These are phyloP conservation scores for Urochloa ruziziensis DNA, from an alignment of 176 grass and related monocot species.

Conservation along the genomic window DNA sequence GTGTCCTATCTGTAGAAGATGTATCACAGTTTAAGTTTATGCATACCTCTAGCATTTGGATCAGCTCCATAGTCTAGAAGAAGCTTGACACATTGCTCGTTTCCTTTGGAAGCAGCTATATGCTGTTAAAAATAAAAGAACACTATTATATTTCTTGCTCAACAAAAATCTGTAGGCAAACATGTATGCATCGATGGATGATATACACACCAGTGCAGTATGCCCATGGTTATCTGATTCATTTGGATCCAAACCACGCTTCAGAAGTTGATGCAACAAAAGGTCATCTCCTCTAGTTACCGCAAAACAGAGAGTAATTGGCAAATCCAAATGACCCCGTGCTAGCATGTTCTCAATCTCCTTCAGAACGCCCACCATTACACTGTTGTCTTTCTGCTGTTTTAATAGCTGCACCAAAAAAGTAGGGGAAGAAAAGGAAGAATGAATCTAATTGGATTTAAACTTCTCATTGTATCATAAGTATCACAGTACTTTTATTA, in stretches of 20 bases:
- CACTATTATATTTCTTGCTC: background rate
- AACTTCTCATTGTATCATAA: background rate
- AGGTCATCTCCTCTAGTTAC: conserved; percentile 68
- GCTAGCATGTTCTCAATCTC: conserved; percentile 94
- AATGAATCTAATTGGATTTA: background rate
- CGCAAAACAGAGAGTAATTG: conserved; percentile 81
- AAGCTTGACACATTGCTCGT: conserved; percentile 60
- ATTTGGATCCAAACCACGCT: conserved; percentile 66
- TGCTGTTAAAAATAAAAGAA: conserved; percentile 60
- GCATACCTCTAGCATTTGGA: conserved; percentile 78
- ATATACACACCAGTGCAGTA: conserved; percentile 67
- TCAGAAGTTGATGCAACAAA: conserved; percentile 84
- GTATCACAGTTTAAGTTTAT: conserved; percentile 11
- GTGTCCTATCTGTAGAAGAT: background rate
- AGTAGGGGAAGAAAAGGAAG: background rate
- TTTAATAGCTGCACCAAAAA: conserved; percentile 66
- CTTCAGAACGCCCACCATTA: conserved; percentile 61
- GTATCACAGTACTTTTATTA: background rate
- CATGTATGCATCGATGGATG: background rate
- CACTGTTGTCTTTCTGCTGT: conserved; percentile 46
- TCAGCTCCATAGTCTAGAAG: conserved; percentile 79
- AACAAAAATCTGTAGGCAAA: background rate
- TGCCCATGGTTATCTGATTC: conserved; percentile 82
- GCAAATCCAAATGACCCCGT: conserved; percentile 74
- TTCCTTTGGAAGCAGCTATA: conserved; percentile 87